Base-by-base conservation (phyloP, 2,329 filamentous ascomycete species). In the Fusarium sp. region DNA sequence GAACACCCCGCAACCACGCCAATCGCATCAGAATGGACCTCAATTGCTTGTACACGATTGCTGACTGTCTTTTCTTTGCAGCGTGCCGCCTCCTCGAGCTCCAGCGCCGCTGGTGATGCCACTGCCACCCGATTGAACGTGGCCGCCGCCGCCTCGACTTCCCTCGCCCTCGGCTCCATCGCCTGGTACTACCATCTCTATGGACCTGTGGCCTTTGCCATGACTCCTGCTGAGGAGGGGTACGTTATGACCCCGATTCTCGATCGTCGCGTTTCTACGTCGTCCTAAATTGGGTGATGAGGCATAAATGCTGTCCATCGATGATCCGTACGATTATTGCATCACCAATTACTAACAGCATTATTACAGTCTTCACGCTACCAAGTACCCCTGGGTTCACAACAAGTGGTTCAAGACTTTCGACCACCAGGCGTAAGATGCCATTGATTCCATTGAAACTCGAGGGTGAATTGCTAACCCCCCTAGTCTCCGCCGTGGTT, bases 131-230 rank as follows among this genome's bases (percentile, higher is more conserved):
- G 91, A 83, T 87, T 96, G 82, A 98, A 95, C 84, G 87, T 95
- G 77, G 92, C 95, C 80, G 94, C 93, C 79, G 89, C 90, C 78
- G 93, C 92, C 79, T 95, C 96, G 76, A 97, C 94, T 76, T 90
- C 92, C 76, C 88, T 94, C 79, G 94, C 95, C 77, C 86, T 93
- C 82, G 95, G 94, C 77, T 95, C 95, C 74, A 90, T 95, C 78
- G 95, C 93, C 76, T 98, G 95, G 94, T 98, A 98, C 86, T 97
- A 95, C 83, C 94, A 97, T 84, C 91, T 97, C 76, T 98, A 97
- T 83, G 96, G 95, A 78, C 90, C 93, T 77, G 90, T 92, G 77
- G 92, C 93, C 69, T 89, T 94, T 82, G 96, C 96, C 76, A 92
- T 92, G 90, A 95, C 95, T 76, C 94, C 94, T 71, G 92, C 92